Base-by-base conservation (phyloP, 2,329 filamentous ascomycete species). In the Leptodontidium sp. region DNA sequence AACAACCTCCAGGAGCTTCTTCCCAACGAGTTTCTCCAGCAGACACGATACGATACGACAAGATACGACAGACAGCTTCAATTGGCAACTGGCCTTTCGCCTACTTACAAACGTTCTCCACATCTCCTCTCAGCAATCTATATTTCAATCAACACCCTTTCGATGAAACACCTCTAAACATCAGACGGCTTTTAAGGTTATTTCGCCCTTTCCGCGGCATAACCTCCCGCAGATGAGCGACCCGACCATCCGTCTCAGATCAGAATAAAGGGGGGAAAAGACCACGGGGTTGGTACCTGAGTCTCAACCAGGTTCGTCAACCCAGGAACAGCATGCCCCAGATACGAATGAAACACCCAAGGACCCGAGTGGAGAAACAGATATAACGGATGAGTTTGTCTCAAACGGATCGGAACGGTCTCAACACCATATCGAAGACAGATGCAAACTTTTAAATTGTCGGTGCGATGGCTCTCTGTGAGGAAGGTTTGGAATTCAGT, bases 331-430 rank as follows among this genome's bases (percentile, higher is more conserved):
- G 5, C 9, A 59, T 12, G 8, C n/a, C 38, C 35, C 1, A 45
- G 35, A 45, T 59, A 11, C 35, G 4, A 59, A 26, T 29, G 57
- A 45, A 59, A 59, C 38, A 59, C n/a, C 38, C 11, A 29, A 26
- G 55, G 2, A 5, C 9, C 9, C 17, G 35, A 24, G 2, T 24
- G 17, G 55, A n/a, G 57, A 59, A 59, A 15, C 57, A 59, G 38
- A 59, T 43, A 59, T 40, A 24, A 59, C 17, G 57, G 38, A 17
- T 59, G 57, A 59, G 38, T 43, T 59, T 59, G 57, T 59, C 57
- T 59, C 57, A 59, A 43, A 59, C 35, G 5, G n/a, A 45, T 43
- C 21, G 57, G 57, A 59, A 29, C n/a, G 8, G 32, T 59, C 35
- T 43, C 21, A 59, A 40, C 21, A 26, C n/a, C 21, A 45, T 45